Conservation (phyloP, 1,139 yeast genomes). For the Blastobotrys apis region DNA sequence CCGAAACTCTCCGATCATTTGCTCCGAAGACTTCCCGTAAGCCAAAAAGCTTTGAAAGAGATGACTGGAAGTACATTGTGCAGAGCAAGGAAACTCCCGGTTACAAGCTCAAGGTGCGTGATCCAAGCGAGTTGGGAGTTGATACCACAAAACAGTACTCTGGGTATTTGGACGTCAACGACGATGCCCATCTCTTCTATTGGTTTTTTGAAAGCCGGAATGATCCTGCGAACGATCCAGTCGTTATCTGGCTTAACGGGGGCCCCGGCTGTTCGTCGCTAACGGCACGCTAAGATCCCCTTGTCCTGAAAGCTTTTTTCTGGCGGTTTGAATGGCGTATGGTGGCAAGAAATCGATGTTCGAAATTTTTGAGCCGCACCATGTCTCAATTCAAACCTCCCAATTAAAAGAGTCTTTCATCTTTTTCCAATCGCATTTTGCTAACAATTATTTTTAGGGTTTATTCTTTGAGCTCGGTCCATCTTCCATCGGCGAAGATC, state of each 20-base stretch:
- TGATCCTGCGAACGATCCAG: slow-evolving; percentile 60
- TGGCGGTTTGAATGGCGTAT: too few relatives aligned
- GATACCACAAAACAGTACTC: slow-evolving; percentile 50
- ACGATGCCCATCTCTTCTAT: slow-evolving; percentile 80
- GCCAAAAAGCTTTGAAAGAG: slow-evolving; percentile 5
- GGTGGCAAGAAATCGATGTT: too few relatives aligned
- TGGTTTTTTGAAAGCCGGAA: slow-evolving; percentile 73
- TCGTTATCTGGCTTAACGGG: slow-evolving; percentile 67
- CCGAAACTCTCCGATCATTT: slow-evolving; percentile 10
- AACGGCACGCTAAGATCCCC: too few relatives aligned
- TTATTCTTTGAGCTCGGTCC: slow-evolving; percentile 66
- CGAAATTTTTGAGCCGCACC: too few relatives aligned
- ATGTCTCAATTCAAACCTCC: too few relatives aligned
- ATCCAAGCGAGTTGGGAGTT: slow-evolving; percentile 16
- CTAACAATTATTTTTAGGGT: too few relatives aligned
- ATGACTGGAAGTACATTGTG: slow-evolving; percentile 28
- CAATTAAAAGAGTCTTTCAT: too few relatives aligned
- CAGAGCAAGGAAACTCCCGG: slow-evolving; percentile 33
- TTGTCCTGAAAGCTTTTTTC: too few relatives aligned
- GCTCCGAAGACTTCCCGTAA: slow-evolving; percentile 35
- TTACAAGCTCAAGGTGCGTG: slow-evolving; percentile 32
- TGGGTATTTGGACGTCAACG: slow-evolving; percentile 66
- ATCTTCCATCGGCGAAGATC: slow-evolving; percentile 47
- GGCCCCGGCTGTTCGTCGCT: slow-evolving; percentile 74
- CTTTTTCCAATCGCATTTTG: too few relatives aligned